These are phyloP conservation scores for Alloteropsis angusta DNA, from an alignment of 202 grass and related monocot genomes.

Conservation along the genomic window DNA sequence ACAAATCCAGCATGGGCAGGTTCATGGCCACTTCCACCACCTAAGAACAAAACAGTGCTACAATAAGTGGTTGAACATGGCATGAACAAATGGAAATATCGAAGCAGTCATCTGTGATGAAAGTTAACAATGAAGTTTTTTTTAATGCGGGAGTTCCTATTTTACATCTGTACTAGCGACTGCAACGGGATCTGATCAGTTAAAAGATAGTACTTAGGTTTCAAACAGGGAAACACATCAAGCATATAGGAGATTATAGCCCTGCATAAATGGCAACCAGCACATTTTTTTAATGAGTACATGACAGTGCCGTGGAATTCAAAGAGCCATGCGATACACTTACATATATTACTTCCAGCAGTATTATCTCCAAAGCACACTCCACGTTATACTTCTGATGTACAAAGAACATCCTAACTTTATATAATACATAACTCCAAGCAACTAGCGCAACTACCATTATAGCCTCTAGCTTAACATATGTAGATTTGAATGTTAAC, in stretches of 20 bases:
- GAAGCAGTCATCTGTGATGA: neutral
- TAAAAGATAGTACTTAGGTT: neutral
- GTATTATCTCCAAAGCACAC: neutral
- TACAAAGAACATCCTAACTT: neutral
- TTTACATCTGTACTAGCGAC: neutral
- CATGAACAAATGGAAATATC: conserved; percentile 2
- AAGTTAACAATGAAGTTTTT: neutral
- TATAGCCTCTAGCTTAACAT: neutral
- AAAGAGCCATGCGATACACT: neutral
- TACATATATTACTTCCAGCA: neutral
- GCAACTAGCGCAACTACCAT: neutral
- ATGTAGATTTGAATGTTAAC: neutral
- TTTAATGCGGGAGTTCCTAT: neutral
- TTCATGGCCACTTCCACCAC: conserved; percentile 97
- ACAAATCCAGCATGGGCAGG: conserved; percentile 97
- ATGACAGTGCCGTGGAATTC: neutral
- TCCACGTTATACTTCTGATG: neutral
- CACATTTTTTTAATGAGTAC: neutral
- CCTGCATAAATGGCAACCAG: neutral
- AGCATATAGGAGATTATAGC: neutral
- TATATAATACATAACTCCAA: neutral
- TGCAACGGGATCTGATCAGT: neutral
- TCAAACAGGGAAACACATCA: neutral
- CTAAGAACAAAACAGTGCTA: conserved; percentile 37
- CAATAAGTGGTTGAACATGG: conserved; percentile 9